Evolutionary conservation across 495 filamentous ascomycete species (phyloP).

Genomic region (Physcia stellaris): DNA sequence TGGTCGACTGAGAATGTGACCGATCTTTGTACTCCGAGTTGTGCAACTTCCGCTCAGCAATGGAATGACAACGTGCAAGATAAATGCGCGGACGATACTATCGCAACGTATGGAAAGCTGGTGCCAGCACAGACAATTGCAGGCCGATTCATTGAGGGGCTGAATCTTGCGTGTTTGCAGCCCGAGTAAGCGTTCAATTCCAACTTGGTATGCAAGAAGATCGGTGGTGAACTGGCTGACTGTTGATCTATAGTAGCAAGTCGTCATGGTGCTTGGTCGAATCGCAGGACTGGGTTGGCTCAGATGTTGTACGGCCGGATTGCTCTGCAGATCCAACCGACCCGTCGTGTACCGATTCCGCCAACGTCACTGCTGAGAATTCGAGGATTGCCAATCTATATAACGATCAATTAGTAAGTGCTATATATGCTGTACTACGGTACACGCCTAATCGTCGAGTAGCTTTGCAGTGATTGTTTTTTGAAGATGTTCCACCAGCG

Average conservation of each 20-base stretch:
- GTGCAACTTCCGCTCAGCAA: background rate
- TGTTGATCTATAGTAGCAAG: constrained; percentile 5
- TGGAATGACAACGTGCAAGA: constrained; percentile 7
- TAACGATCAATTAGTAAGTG: constrained; percentile 7
- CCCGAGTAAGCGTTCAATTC: background rate
- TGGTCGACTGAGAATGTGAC: constrained; percentile 7
- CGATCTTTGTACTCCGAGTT: constrained; percentile 7
- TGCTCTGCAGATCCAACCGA: constrained; percentile 6
- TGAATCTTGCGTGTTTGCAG: constrained; percentile 7
- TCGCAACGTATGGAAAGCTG: constrained; percentile 3
- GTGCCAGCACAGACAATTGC: constrained; percentile 6
- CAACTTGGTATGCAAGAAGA: background rate
- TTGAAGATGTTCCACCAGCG: constrained; percentile 7
- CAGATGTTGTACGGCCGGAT: constrained; percentile 8
- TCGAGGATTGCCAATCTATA: constrained; percentile 10
- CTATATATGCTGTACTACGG: too few species aligned
- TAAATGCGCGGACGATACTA: constrained; percentile 4
- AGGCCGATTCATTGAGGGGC: constrained; percentile 6
- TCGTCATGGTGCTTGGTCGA: constrained; percentile 8
- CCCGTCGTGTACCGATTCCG: constrained; percentile 4
- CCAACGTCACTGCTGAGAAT: constrained; percentile 3
- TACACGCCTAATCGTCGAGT: background rate
- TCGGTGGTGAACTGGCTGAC: background rate
- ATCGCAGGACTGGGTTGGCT: constrained; percentile 9
- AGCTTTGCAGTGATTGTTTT: constrained; percentile 14